Evolutionary conservation across 2,329 filamentous ascomycete species (phyloP).

Genomic region (Pseudogymnoascus sp.): DNA sequence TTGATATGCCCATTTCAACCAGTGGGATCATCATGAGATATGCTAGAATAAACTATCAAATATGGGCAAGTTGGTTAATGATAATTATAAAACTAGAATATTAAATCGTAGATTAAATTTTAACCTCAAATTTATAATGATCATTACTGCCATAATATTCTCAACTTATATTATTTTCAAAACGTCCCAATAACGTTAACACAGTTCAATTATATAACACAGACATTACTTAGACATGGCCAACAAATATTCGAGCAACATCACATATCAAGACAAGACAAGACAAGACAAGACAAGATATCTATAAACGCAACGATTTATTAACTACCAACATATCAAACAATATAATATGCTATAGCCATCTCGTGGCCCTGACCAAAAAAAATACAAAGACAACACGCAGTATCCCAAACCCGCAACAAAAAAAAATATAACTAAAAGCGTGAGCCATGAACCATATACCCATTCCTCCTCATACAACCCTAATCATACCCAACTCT

Average conservation of each 20-base stretch:
- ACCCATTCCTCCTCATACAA: slow-evolving; percentile 4
- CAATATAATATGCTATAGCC: slow-evolving; percentile 3
- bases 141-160: not conserved
- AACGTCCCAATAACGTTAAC: not conserved
- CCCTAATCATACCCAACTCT: not conserved
- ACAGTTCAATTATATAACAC: not conserved
- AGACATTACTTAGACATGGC: not conserved
- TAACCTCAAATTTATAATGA: not conserved
- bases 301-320: not conserved
- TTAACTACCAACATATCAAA: slow-evolving; percentile 7
- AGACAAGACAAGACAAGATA: too few species aligned
- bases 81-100: not conserved
- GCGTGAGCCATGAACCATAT: slow-evolving; percentile 10
- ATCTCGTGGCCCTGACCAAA: not conserved
- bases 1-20: not conserved
- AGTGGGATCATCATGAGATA: not conserved
- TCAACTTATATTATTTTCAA: not conserved
- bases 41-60: not conserved
- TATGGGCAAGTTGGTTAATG: not conserved
- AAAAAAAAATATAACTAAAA: not conserved
- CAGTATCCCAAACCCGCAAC: not conserved
- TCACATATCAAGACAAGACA: not conserved
- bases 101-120: not conserved
- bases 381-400: not conserved
- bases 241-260: not conserved